Conservation (phyloP, 78 protist species). For the Emiliania huxleyi region DNA sequence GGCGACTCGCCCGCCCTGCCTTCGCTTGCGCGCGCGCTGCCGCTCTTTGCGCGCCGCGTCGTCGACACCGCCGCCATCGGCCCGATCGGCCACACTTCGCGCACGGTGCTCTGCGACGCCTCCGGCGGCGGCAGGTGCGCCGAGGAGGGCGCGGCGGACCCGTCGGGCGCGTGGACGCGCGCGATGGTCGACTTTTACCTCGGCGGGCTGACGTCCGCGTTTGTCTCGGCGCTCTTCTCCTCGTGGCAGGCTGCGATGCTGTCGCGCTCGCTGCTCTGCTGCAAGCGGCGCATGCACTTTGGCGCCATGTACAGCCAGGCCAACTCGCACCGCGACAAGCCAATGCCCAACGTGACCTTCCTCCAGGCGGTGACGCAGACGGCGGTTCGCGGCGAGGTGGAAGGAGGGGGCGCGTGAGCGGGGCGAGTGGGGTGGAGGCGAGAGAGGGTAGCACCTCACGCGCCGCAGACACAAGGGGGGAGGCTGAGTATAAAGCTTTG, state of each 20-base stretch:
- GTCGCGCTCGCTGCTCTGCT: neutral
- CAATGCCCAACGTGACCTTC: neutral
- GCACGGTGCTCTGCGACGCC: neutral
- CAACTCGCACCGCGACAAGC: neutral
- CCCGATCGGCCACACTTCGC: neutral
- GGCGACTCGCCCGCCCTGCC: neutral
- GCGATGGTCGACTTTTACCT: conserved; percentile 1
- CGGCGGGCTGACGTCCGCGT: neutral
- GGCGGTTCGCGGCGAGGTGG: neutral
- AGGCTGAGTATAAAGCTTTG: too few species aligned
- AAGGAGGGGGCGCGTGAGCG: too few species aligned
- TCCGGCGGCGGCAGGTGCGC: neutral
- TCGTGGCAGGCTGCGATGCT: neutral
- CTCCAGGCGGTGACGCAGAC: neutral
- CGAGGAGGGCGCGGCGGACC: neutral
- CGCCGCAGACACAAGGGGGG: too few species aligned
- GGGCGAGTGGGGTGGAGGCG: too few species aligned
- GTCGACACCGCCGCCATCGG: neutral
- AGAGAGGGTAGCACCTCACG: too few species aligned
- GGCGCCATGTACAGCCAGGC: neutral
- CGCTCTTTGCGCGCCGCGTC: neutral
- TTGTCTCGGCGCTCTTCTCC: neutral
- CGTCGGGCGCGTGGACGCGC: neutral
- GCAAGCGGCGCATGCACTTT: neutral
- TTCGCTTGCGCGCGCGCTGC: neutral